Conservation (phyloP, 495 filamentous ascomycete genomes). For the Penicillium canescens region DNA sequence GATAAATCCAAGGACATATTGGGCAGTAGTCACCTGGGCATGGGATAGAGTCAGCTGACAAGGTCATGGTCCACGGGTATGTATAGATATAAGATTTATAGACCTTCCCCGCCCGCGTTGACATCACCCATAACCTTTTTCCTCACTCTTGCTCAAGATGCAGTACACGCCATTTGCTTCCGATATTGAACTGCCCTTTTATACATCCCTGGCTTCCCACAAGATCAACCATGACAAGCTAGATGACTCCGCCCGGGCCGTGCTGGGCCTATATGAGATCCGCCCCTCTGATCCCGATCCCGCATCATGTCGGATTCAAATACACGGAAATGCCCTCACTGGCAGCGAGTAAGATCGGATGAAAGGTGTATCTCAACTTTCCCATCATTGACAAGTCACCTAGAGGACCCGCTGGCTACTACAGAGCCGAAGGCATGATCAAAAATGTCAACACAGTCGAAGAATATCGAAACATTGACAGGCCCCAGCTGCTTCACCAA, state of each 20-base stretch:
- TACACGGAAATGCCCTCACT: constrained; percentile 81
- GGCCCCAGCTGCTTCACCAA: constrained; percentile 66
- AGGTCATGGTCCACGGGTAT: no score
- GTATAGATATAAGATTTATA: background rate
- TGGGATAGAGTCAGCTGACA: background rate
- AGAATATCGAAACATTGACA: constrained; percentile 80
- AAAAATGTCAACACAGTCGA: constrained; percentile 97
- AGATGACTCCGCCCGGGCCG: constrained; percentile 81
- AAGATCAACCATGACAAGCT: constrained; percentile 98
- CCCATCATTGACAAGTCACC: constrained; percentile 10
- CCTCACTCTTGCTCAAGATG: constrained; percentile 26
- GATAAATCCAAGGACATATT: no score
- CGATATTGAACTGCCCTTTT: constrained; percentile 94
- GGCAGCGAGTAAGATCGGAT: constrained; percentile 78
- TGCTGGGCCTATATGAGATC: constrained; percentile 89
- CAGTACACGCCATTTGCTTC: constrained; percentile 84
- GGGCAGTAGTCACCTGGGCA: background rate
- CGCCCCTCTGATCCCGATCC: constrained; percentile 66
- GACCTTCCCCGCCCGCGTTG: background rate
- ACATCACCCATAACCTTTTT: background rate
- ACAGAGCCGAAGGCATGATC: constrained; percentile 88
- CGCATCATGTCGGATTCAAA: constrained; percentile 79
- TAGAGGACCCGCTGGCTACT: constrained; percentile 71
- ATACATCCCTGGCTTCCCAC: constrained; percentile 78
- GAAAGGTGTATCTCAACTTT: background rate